A percentile compares a stretch with the other conserved stretches of the same genome.
These are phyloP conservation scores for Escovopsis weberi DNA, from an alignment of 2,329 filamentous ascomycete species.

Conservation along the genomic window DNA sequence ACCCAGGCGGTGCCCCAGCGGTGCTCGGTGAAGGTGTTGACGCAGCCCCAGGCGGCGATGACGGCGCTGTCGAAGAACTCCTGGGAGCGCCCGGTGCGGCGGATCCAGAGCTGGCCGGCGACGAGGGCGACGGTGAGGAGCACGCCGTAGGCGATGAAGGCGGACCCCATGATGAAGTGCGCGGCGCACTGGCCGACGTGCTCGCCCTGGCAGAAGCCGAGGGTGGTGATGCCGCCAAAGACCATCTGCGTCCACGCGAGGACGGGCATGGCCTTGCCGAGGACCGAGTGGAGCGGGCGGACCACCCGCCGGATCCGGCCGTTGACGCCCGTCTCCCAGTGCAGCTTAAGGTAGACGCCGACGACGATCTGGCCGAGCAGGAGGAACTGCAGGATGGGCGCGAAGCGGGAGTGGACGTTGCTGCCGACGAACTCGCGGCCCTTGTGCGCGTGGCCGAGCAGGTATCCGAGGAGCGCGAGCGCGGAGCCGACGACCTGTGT, in stretches of 20 bases:
- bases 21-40: constrained; percentile 98
- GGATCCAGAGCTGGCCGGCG: constrained; percentile 79
- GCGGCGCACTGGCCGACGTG: constrained; percentile 86
- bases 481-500: constrained; percentile 61
- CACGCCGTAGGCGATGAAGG: constrained; percentile 89
- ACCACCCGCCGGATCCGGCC: constrained; percentile 60
- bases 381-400: constrained; percentile 65
- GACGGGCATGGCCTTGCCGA: constrained; percentile 79
- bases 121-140: constrained; percentile 73
- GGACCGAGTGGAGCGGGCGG: constrained; percentile 59
- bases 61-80: constrained; percentile 92
- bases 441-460: constrained; percentile 80
- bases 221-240: constrained; percentile 81
- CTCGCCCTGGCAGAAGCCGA: constrained; percentile 86
- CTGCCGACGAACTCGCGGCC: constrained; percentile 65
- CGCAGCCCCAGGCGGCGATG: constrained; percentile 88
- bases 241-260: constrained; percentile 87
- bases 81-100: constrained; percentile 69
- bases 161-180: constrained; percentile 97
- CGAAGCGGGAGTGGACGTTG: constrained; percentile 73
- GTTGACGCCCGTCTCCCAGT: constrained; percentile 73
- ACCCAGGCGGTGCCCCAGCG: constrained; percentile 84
- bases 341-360: constrained; percentile 77
- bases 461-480: constrained; percentile 72
- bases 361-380: constrained; percentile 63